Base-by-base conservation (phyloP, 805 yeast species). In the Candida odintsovae region DNA sequence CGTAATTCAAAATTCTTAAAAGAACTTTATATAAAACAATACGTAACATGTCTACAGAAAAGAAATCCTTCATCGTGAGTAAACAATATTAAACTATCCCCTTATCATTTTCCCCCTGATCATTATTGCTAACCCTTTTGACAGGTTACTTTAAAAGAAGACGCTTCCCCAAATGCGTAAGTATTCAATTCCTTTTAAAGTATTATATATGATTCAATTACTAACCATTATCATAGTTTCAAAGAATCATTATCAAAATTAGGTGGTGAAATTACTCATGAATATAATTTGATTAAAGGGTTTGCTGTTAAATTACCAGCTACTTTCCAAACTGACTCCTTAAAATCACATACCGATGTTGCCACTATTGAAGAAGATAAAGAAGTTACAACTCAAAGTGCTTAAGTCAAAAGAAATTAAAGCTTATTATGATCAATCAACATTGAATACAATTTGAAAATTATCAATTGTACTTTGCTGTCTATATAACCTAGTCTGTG, bases 271-370 rank as follows among this genome's bases (percentile, higher is more conserved):
- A 73, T 83, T 59, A 74, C 76, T 42, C 78, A 75, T 51, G 86
- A 83, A 52, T 83, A 73, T 62, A 65, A 72, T 44, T 68, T 83
- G 61, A 81, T 83, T 67, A 83, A 83, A 66, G 90, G 88, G 0
- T 82, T 78, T 57, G 69, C 77, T 43, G 73, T 77, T 48, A 77
- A 78, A 56, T 64, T 84, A 50, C 89, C 90, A 38, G 64, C 70
- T 6, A 49, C 51, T 33, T 13, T 72, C 51, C 83, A 78, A 53
- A 69, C 76, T 31, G 61, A 64, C 20, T 53, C 77, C n/a, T 61
- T 83, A 54, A 63, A 69, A 52, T 57, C 63, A 38, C 73, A 78
- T 57, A 76, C 75, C 25, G 73, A 71, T 42, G 82, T 84, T 53
- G 75, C 77, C 41, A 65, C 72, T 37, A 69, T 83, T 52, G 90